phyloP scores from a whole-genome alignment of 2,329 filamentous ascomycete genomes.

The Trichophyton mentagrophytes region DNA sequence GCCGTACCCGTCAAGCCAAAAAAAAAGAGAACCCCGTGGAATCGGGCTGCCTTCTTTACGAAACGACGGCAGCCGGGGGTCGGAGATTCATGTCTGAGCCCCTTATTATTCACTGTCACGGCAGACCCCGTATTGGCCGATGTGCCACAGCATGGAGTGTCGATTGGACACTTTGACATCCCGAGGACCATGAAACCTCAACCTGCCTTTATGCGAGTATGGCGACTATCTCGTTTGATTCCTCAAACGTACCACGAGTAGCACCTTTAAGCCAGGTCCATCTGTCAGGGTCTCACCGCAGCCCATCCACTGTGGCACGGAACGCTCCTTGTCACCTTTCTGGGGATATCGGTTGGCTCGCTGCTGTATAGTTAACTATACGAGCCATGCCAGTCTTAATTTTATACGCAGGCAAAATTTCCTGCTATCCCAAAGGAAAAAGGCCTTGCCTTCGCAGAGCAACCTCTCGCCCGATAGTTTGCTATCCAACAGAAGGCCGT shows the following conservation, averaged over 20 bases:
- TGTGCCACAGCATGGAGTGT: background rate
- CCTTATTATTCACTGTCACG: background rate
- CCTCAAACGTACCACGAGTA: background rate
- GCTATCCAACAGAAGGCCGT: background rate
- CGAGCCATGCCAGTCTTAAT: background rate
- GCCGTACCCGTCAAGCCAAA: background rate
- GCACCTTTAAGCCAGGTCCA: background rate
- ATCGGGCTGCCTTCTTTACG: background rate
- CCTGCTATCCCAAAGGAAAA: too few relatives aligned
- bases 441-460: background rate
- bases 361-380: background rate
- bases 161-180: background rate
- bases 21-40: background rate
- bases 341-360: background rate
- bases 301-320: background rate
- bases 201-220: background rate
- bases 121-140: background rate
- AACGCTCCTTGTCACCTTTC: too few relatives aligned
- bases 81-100: conserved; percentile 1
- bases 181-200: background rate
- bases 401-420: too few relatives aligned
- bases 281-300: background rate
- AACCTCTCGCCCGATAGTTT: background rate
- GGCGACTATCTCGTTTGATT: background rate
- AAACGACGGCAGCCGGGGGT: background rate